Base-by-base conservation (phyloP, 1,284 basidiomycete genomes). In the Moesziomyces sp. region DNA sequence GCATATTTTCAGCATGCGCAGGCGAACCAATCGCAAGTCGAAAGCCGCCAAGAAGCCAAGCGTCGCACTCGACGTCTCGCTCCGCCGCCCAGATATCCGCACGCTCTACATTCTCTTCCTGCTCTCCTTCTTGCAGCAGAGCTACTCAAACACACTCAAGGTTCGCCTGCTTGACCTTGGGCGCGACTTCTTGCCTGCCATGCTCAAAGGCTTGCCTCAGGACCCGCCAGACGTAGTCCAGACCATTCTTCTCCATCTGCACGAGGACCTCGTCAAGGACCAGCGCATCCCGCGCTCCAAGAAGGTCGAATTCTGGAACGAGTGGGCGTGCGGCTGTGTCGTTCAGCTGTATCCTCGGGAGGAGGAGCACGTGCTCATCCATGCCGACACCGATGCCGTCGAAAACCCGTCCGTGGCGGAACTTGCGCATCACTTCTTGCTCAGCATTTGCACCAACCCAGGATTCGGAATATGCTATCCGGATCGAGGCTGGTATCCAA, bases 401-500 rank as follows among this genome's bases (percentile, higher is more conserved):
- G 63, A 43, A 46, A 74, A 52, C 67, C 71, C 68, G 13, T 70
- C 70, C 11, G 77, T 93, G 0, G 92, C 92, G 0, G 91, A 96
- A 66, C 87, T 97, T 7, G 90, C 89, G 0, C 92, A 93, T 70
- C 93, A 94, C 77, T 97, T 97, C 82, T 85, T 97, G 6, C 88
- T 96, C 46, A 92, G 91, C 10, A 89, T 94, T n/a, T 93, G 91
- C 76, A 91, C 92, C 0, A 89, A 89, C 26, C 92, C 92, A 0
- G 93, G 93, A 0, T 86, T 88, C 19, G 95, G 94, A 0, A 87
- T 97, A 23, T 97, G 94, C 82, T 97, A 96, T 85, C 88, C 87
- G 49, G 93, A 96, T 81, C 88, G 89, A 16, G 94, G 94, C 0
- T 97, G 94, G 94, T 97, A 97, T 79, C 90, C 90, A 2, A 60